phyloP scores from a whole-genome alignment of 2,329 filamentous ascomycete species.

The Pseudocercospora cruenta region DNA sequence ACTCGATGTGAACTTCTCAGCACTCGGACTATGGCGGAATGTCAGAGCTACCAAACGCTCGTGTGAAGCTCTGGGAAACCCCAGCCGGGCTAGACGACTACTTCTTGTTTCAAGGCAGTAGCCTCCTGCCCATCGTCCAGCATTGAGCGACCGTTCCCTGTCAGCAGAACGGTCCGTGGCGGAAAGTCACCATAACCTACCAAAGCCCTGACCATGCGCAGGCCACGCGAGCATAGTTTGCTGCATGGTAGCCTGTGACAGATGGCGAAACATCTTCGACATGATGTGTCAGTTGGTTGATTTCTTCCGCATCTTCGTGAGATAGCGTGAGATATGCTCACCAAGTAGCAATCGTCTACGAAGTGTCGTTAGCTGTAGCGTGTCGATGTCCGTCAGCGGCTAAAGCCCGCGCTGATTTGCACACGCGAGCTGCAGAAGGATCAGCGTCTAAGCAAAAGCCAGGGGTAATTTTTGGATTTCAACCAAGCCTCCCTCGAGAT shows the following conservation, averaged over 20 bases:
- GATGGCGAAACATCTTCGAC: neutral
- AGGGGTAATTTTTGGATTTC: neutral
- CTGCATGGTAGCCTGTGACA: neutral
- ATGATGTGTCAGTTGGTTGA: neutral
- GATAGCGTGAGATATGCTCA: neutral
- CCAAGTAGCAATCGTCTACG: neutral
- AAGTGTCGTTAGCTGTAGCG: neutral
- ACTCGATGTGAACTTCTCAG: neutral
- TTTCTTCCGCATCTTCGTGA: neutral
- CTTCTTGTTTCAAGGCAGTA: neutral
- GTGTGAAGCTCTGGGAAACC: neutral
- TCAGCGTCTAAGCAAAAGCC: neutral
- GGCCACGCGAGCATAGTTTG: conserved; percentile 3
- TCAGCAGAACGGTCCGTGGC: neutral
- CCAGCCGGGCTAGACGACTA: neutral
- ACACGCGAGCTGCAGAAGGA: conserved; percentile 1
- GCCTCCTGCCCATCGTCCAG: too few relatives aligned
- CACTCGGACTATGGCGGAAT: neutral
- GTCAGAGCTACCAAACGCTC: neutral
- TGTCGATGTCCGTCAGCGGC: neutral
- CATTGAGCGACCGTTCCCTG: conserved; percentile 1
- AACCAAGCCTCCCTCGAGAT: neutral
- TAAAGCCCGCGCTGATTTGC: neutral
- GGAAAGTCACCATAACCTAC: neutral
- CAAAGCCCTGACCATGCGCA: neutral